Percentiles rank a stretch among this genome's conserved stretches.
Evolutionary conservation across 2,329 filamentous ascomycete species (phyloP).

Genomic region (Colletotrichum chlorophyti): DNA sequence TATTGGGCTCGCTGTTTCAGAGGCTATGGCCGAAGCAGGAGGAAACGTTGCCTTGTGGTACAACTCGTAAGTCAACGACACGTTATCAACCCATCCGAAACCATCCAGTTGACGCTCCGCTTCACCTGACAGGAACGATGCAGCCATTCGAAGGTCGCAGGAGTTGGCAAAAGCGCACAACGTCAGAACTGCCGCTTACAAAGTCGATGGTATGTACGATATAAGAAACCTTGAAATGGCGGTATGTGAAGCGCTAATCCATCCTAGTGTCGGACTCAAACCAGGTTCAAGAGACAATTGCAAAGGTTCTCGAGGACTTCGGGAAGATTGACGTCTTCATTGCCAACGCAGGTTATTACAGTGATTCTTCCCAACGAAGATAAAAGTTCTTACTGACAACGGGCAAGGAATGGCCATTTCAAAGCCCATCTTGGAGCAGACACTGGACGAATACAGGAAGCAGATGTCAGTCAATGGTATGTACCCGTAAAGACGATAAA

Average conservation of each 20-base stretch:
- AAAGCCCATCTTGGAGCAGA: slow-evolving; percentile 61
- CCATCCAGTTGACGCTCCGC: too few relatives aligned
- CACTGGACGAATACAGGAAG: slow-evolving; percentile 55
- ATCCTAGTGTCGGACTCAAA: slow-evolving; percentile 51
- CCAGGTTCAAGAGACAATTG: slow-evolving; percentile 41
- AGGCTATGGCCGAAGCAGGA: slow-evolving; percentile 53
- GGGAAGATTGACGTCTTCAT: slow-evolving; percentile 50
- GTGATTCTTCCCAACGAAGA: slow-evolving; percentile 25
- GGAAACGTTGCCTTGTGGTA: slow-evolving; percentile 49
- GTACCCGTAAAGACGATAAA: slow-evolving; percentile 4
- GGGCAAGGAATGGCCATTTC: slow-evolving; percentile 53
- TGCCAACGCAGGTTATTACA: slow-evolving; percentile 52
- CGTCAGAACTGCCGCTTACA: slow-evolving; percentile 48
- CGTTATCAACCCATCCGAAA: too few relatives aligned
- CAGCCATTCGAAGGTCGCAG: slow-evolving; percentile 43
- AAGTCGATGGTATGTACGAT: slow-evolving; percentile 49
- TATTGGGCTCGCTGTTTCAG: slow-evolving; percentile 50
- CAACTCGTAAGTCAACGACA: slow-evolving; percentile 31
- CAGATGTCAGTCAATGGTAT: slow-evolving; percentile 61
- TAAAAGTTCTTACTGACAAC: accelerated
- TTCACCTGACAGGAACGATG: slow-evolving; percentile 26
- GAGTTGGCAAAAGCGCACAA: slow-evolving; percentile 40
- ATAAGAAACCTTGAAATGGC: too few relatives aligned
- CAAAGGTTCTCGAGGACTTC: slow-evolving; percentile 45
- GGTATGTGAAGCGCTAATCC: too few relatives aligned